A percentile compares a stretch with the other conserved stretches of the same genome.
phyloP scores from a whole-genome alignment of 192 early-diverging fungal genomes.

The Coemansia sp. region DNA sequence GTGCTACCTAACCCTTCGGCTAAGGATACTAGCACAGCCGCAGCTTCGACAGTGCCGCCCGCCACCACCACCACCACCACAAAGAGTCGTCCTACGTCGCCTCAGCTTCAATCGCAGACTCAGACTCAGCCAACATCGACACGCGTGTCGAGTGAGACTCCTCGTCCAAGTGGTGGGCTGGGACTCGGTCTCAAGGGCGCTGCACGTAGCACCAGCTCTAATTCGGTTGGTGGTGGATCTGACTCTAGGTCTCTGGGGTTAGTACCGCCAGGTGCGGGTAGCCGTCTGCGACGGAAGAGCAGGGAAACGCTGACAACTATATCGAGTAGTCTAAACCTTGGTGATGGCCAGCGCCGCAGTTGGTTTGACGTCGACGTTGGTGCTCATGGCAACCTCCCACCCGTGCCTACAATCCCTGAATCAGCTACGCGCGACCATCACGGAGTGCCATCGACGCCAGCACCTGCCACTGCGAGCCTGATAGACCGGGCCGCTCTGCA shows the following conservation, averaged over 20 bases:
- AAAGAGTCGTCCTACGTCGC: conserved; percentile 24
- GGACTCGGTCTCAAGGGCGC: conserved; percentile 10
- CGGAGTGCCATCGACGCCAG: conserved; percentile 8
- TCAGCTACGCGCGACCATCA: conserved; percentile 16
- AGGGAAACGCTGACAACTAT: conserved; percentile 37
- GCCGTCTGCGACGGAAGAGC: conserved; percentile 47
- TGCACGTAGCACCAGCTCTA: conserved; percentile 23
- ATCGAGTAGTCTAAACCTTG: conserved; percentile 20
- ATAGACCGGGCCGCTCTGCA: conserved; percentile 9
- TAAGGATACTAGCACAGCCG: conserved; percentile 15
- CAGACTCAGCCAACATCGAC: conserved; percentile 12
- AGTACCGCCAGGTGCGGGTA: conserved; percentile 6
- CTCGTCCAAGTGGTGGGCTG: background rate
- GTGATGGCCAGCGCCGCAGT: conserved; percentile 34
- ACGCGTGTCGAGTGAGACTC: conserved; percentile 10
- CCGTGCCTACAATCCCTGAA: conserved; percentile 20
- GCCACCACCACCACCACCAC: background rate
- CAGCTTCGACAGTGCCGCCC: conserved; percentile 1
- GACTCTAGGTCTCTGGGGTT: conserved; percentile 44
- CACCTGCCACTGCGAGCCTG: conserved; percentile 20
- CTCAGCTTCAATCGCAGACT: conserved; percentile 7
- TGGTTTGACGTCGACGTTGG: conserved; percentile 39
- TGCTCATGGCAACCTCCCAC: conserved; percentile 18
- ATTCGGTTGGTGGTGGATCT: conserved; percentile 15
- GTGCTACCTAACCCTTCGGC: background rate